Evolutionary conservation across 129 eudicot genomes (phyloP).

Genomic region (Tanacetum coccineum): DNA sequence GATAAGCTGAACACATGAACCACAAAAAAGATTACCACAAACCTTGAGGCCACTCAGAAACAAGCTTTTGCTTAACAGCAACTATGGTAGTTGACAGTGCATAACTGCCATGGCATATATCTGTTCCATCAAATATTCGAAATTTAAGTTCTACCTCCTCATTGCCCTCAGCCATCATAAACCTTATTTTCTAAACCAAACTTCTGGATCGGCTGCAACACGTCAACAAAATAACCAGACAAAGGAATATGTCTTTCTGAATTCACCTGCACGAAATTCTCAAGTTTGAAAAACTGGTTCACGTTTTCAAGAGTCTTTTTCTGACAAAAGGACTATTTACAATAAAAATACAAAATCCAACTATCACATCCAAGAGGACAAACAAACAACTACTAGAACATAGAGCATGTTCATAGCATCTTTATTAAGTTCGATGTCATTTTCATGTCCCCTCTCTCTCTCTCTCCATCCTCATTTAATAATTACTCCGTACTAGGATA

Average conservation of each 20-base stretch:
- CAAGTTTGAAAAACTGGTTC: neutral
- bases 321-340: neutral
- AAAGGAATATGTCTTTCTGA: conserved; percentile 31
- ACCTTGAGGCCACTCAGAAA: conserved; percentile 94
- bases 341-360: neutral
- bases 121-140: conserved; percentile 74
- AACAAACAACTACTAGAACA: conserved; percentile 12
- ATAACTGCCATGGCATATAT: conserved; percentile 63
- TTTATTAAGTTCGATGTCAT: conserved; percentile 23
- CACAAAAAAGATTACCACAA: conserved; percentile 13
- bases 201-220: conserved; percentile 25
- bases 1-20: neutral
- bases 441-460: conserved; percentile 15
- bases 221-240: conserved; percentile 25
- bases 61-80: conserved; percentile 67
- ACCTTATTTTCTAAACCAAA: conserved; percentile 20
- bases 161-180: conserved; percentile 62
- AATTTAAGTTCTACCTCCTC: conserved; percentile 66
- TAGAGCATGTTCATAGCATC: conserved; percentile 21
- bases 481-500: conserved; percentile 23
- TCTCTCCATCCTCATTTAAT: conserved; percentile 28
- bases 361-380: conserved; percentile 6
- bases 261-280: conserved; percentile 37
- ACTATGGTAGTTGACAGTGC: conserved; percentile 50
- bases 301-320: neutral